Base-by-base conservation (phyloP, 768 basidiomycete genomes). In the Mycena latifolia region DNA sequence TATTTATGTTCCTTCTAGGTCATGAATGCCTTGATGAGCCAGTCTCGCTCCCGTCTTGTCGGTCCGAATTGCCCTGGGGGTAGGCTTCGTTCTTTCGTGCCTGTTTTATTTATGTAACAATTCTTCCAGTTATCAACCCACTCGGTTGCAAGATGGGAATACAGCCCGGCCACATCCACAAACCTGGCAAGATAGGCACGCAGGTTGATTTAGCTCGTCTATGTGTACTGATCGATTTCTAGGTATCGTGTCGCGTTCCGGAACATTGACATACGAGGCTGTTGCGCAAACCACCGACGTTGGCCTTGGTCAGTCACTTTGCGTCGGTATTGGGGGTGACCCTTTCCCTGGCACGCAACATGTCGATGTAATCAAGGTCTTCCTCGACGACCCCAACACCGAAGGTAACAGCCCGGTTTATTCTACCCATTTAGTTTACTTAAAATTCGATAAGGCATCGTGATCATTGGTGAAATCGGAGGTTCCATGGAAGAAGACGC, bases 401-500 rank as follows among this genome's bases (percentile, higher is more conserved):
- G 89, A 98, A 81, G 98, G 95, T 93, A 64, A 57, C 27, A 18
- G 2, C 8, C 33, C 14, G n/a, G n/a, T 35, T 22, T 2, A 2
- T 37, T 53, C 25, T 53, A 20, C 5, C 5, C 2, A 37, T 28
- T 61, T 2, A 33, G 55, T 55, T n/a, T 39, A 70, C 64, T 39
- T 35, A 33, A 22, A 55, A 25, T 27, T 3, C 24, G 14, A 15
- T 6, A 45, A 95, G 94, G 96, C 72, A 96, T 99, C 70, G 97
- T 99, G 68, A 84, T 99, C 67, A 99, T 99, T 72, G 98, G 98
- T 66, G 98, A 99, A 82, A 99, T 99, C 72, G 98, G 98, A 69
- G 98, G 98, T 24, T 92, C 94, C 10, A 98, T 98, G 97, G 98
- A 99, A 81, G 98, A 99, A 79, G 97, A 99, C 69, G 98, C 98